phyloP scores from a whole-genome alignment of 2,329 filamentous ascomycete genomes.

The Aspergillus amoenus region DNA sequence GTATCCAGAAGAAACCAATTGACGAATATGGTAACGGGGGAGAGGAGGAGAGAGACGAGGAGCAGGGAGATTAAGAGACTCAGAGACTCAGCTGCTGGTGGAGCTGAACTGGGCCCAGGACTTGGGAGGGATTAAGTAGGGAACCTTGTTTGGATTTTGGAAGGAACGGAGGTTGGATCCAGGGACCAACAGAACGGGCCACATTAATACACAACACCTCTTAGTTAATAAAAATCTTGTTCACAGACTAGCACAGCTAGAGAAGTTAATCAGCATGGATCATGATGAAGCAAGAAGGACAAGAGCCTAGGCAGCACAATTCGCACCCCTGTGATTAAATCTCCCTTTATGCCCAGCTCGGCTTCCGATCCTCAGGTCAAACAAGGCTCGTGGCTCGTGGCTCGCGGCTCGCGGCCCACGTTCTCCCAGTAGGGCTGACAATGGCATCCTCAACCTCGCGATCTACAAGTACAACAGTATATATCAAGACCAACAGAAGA shows the following conservation, averaged over 20 bases:
- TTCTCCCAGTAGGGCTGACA: neutral
- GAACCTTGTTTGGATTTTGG: too few relatives aligned
- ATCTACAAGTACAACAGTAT: too few relatives aligned
- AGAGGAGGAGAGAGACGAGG: neutral
- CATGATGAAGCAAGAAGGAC: neutral
- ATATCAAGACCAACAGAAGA: too few relatives aligned
- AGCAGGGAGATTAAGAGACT: neutral
- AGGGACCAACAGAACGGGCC: neutral
- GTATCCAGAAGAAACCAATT: constrained; percentile 2
- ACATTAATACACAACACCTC: neutral
- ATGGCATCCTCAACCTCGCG: neutral
- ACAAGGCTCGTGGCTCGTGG: too few relatives aligned
- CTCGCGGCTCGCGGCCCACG: too few relatives aligned
- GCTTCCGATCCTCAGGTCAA: neutral
- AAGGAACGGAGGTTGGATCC: neutral
- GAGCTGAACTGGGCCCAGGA: neutral
- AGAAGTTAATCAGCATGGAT: too few relatives aligned
- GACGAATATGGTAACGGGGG: neutral
- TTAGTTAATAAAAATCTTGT: neutral
- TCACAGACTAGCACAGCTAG: too few relatives aligned
- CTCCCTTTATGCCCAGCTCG: too few relatives aligned
- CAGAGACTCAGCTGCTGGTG: neutral
- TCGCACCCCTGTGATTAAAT: neutral
- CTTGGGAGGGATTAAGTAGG: neutral
- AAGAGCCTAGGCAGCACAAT: neutral